A percentile compares a stretch with the other conserved stretches of the same genome.
phyloP scores from a whole-genome alignment of 164 flowering plant genomes.

The Vitis rotundifolia region DNA sequence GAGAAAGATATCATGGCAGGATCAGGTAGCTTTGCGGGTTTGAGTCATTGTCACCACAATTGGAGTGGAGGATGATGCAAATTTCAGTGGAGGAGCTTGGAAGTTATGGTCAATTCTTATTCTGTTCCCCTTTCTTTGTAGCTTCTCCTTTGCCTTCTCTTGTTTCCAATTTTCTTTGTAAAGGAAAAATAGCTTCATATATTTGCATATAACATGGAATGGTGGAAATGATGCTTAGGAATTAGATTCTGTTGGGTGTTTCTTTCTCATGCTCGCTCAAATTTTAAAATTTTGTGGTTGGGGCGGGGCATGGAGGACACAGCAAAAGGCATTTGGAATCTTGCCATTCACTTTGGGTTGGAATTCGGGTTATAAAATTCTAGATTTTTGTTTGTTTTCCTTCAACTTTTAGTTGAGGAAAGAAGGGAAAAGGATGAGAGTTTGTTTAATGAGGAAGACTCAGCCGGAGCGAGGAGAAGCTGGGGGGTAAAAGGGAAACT shows the following conservation, averaged over 20 bases:
- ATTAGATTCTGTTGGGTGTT: not conserved
- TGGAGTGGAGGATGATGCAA: not conserved
- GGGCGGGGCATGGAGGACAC: no score
- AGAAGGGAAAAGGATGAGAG: no score
- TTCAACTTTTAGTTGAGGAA: no score
- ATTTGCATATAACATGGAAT: constrained; percentile 6
- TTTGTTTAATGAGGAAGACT: no score
- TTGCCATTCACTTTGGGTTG: no score
- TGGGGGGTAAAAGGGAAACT: no score
- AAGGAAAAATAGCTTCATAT: constrained; percentile 2
- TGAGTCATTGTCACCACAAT: constrained; percentile 21
- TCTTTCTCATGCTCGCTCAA: no score
- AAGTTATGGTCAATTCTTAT: not conserved
- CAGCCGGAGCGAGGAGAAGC: no score
- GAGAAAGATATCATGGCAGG: constrained; percentile 91
- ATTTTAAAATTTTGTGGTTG: no score
- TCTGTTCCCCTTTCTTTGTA: not conserved
- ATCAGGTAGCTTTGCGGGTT: constrained; percentile 82
- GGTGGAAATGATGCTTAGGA: not conserved
- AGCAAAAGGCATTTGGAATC: no score
- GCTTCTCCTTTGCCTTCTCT: constrained; percentile 1
- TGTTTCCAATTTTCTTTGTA: not conserved
- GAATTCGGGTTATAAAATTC: no score
- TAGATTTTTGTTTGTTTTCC: no score
- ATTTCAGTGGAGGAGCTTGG: not conserved